These are phyloP conservation scores for Colletotrichum simmondsii DNA, from an alignment of 2,329 filamentous ascomycete species.

Conservation along the genomic window DNA sequence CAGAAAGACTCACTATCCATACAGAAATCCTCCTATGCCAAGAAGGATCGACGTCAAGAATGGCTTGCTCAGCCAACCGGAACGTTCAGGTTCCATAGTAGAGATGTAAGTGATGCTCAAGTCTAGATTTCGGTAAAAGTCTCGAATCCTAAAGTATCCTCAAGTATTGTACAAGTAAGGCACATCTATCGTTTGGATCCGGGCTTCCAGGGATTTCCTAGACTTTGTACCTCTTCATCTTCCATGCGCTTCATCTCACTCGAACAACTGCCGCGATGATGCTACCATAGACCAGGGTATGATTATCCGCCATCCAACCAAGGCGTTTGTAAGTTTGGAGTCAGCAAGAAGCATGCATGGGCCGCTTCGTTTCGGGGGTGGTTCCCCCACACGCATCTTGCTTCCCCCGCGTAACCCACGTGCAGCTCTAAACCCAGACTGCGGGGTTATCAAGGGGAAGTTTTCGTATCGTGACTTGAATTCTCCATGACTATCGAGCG, in stretches of 20 bases:
- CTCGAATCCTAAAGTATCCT: not conserved
- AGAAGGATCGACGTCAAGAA: conserved; percentile 51
- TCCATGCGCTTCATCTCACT: no score
- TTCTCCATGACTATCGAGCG: not conserved
- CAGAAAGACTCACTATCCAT: conserved; percentile 46
- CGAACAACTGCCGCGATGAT: not conserved
- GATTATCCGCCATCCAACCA: conserved; percentile 8
- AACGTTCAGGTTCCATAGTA: conserved; percentile 25
- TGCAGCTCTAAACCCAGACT: not conserved
- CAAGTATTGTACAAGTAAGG: not conserved
- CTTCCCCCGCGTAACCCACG: conserved; percentile 23
- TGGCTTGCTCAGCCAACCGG: conserved; percentile 47
- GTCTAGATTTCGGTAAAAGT: not conserved
- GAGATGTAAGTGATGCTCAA: not conserved
- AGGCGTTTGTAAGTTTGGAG: conserved; percentile 8
- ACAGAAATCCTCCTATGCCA: conserved; percentile 53
- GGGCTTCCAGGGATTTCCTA: not conserved
- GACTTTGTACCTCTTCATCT: not conserved
- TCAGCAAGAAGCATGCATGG: conserved; percentile 9
- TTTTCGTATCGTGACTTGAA: not conserved
- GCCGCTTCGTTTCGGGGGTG: not conserved
- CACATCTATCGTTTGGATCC: not conserved
- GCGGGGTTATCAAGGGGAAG: conserved; percentile 5
- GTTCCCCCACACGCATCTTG: not conserved
- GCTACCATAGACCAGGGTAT: not conserved